phyloP scores from a whole-genome alignment of 371 early-diverging fungal species.

The Mucor velutinosus region DNA sequence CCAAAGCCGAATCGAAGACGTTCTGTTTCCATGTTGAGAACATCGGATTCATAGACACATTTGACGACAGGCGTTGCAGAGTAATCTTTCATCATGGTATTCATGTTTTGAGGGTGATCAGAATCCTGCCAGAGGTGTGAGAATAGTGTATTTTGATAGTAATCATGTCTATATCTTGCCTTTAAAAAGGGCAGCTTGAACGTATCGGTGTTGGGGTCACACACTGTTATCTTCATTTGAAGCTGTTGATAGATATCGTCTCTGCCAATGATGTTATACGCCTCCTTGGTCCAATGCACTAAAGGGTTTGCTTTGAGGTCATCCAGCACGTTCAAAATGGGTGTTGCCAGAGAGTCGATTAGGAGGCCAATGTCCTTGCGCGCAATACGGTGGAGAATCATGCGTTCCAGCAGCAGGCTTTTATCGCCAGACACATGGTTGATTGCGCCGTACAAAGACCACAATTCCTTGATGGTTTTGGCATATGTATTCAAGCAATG shows the following conservation, averaged over 20 bases:
- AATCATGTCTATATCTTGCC: not conserved
- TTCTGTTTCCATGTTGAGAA: conserved; percentile 30
- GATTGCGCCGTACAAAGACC: conserved; percentile 24
- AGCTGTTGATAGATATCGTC: conserved; percentile 65
- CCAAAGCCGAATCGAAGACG: conserved; percentile 66
- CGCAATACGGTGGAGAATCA: conserved; percentile 34
- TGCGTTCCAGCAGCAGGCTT: conserved; percentile 26
- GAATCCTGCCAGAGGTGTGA: not conserved
- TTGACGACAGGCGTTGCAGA: not conserved
- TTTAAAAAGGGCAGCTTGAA: conserved; percentile 18
- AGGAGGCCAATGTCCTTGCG: conserved; percentile 45
- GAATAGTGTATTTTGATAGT: not conserved
- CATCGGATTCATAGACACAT: conserved; percentile 25
- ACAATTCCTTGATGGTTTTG: conserved; percentile 18
- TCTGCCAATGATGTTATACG: conserved; percentile 58
- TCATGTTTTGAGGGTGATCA: conserved; percentile 6
- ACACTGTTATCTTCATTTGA: conserved; percentile 1
- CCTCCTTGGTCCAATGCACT: conserved; percentile 42
- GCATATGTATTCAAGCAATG: conserved; percentile 20
- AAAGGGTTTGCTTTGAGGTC: conserved; percentile 41
- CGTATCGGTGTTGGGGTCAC: conserved; percentile 18
- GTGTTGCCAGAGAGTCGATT: conserved; percentile 47
- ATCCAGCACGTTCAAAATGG: conserved; percentile 48
- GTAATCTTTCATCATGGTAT: conserved; percentile 8
- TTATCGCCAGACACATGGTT: conserved; percentile 14